Evolutionary conservation across 2,329 filamentous ascomycete species (phyloP), one percentile per base, ranked within the genome.

Genomic region (Neonectria hederae): DNA sequence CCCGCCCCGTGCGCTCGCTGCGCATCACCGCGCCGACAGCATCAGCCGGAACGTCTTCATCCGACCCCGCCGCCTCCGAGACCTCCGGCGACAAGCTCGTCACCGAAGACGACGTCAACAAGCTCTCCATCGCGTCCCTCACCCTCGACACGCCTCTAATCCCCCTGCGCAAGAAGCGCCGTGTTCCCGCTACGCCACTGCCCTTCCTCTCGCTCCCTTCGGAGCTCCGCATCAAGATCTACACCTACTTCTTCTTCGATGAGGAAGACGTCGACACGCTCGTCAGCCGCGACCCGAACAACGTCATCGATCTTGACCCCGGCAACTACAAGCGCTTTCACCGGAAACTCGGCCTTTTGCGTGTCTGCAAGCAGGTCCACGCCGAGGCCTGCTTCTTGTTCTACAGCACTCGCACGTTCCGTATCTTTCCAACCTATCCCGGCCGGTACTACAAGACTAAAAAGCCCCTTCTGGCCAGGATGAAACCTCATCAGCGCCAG

Each of bases 371-470:
- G 56, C 85, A 83, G 55, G 80, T 92, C 43, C 86, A 91, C 72
- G 74, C 77, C 17, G 91, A 93, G 76, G 88, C 90, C 1, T 85
- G 87, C 0, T 84, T 89, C 69, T 82, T 84, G 65, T 91, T 92
- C 75, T 93, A 91, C 78, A 86, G 86, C 73, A 83, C 82, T 9
- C 84, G 86, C 57, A 83, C 85, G 0, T 85, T 91, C 57, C 88
- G 90, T 59, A 76, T 94, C 38, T 93, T 93, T 71, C 89, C 90
- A 13, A 88, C 85, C 4, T 82, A 86, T 22, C 85, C 86, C 5
- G 88, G 88, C 48, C 83, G 85, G 42, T 89, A 90, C 78, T 92
- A 92, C 81, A 90, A 92, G 78, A 89, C 88, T 30, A 92, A 92
- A 79, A 87, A 87, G 69, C 91, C 91, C 1, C 81, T 94, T 0